A percentile compares a stretch with the other conserved stretches of the same genome.
Evolutionary conservation across 371 early-diverging fungal species (phyloP).

Genomic region (Mortierella sp.): DNA sequence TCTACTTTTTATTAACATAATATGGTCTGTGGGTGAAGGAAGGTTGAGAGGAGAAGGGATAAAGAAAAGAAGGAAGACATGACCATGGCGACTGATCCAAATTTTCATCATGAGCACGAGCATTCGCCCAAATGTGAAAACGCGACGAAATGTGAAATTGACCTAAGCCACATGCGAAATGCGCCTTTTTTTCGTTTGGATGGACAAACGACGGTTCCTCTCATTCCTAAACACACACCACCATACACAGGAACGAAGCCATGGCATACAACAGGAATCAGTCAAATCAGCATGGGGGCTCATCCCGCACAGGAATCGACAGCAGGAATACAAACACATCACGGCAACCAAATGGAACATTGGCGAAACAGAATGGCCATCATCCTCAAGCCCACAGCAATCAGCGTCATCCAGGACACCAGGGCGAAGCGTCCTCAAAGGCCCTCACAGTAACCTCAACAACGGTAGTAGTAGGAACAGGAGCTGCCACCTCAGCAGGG

Average conservation of each 20-base stretch:
- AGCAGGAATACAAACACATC: neutral
- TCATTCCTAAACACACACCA: neutral
- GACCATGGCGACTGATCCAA: too few species aligned
- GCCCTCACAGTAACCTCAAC: neutral
- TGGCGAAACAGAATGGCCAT: neutral
- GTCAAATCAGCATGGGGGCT: neutral
- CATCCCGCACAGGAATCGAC: neutral
- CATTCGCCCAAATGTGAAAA: neutral
- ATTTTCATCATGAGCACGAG: too few species aligned
- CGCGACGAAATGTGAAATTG: neutral
- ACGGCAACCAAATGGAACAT: neutral
- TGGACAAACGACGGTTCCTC: neutral
- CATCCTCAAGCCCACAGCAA: neutral
- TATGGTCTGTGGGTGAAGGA: too few species aligned
- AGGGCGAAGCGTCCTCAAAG: neutral
- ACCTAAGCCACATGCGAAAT: neutral
- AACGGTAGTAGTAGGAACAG: neutral
- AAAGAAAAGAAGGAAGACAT: neutral
- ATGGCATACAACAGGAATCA: slow-evolving; percentile 8
- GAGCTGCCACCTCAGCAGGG: neutral
- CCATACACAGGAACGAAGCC: neutral
- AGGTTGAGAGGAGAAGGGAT: neutral
- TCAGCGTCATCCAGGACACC: slow-evolving; percentile 6
- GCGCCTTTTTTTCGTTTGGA: neutral
- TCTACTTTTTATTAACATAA: too few species aligned